phyloP scores from a whole-genome alignment of 306 rosid genomes.

The Biancaea sappan region DNA sequence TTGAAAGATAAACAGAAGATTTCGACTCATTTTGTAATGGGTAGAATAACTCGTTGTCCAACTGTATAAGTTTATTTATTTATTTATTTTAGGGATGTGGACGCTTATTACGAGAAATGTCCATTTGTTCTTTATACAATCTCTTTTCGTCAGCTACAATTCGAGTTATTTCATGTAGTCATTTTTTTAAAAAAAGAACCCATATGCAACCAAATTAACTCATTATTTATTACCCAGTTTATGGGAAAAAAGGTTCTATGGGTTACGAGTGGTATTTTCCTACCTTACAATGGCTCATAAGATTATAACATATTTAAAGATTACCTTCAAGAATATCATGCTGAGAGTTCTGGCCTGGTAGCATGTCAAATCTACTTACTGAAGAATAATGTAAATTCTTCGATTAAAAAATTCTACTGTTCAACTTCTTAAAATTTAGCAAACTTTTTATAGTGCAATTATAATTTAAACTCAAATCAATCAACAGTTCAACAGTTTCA shows the following conservation, averaged over 20 bases:
- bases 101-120: background rate
- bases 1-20: too few species aligned
- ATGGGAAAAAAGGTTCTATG: too few species aligned
- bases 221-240: too few species aligned
- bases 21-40: too few species aligned
- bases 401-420: too few species aligned
- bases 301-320: background rate
- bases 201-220: too few species aligned
- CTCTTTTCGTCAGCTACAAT: background rate
- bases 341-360: too few species aligned
- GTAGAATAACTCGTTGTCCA: too few species aligned
- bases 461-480: background rate
- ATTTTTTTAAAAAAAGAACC: too few species aligned
- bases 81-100: background rate
- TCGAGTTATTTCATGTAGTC: background rate
- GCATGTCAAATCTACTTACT: background rate
- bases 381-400: background rate
- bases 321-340: background rate
- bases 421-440: background rate
- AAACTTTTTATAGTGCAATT: background rate
- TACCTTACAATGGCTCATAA: too few species aligned
- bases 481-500: too few species aligned
- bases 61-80: background rate
- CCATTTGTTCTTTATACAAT: background rate
- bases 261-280: too few species aligned